phyloP scores from a whole-genome alignment of 441 rosid species.

The Corymbia citriodora region DNA sequence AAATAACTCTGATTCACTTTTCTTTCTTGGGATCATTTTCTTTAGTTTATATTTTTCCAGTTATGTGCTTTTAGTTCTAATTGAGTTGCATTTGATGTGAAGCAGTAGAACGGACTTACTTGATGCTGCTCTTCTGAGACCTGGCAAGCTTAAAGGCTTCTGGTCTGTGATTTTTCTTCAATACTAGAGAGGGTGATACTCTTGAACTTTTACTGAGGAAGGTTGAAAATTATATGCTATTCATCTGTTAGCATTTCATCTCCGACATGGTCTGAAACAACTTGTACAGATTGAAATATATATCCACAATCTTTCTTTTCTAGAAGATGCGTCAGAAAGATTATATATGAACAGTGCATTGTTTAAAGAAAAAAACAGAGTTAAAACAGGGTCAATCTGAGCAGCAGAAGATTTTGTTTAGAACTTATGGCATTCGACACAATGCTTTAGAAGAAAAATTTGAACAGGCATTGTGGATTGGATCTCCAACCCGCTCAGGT shows the following conservation, averaged over 20 bases:
- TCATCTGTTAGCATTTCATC: not conserved
- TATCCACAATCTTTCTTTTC: not conserved
- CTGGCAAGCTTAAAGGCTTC: slow-evolving; percentile 72
- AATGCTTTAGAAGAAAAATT: not conserved
- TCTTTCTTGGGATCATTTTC: not conserved
- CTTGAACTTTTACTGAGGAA: slow-evolving; percentile 78
- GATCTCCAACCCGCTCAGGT: not conserved
- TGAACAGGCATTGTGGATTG: not conserved
- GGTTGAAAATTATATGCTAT: slow-evolving; percentile 34
- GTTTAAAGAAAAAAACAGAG: not conserved
- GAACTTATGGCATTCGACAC: not conserved
- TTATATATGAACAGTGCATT: not conserved
- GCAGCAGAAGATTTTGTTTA: not conserved
- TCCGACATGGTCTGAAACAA: not conserved
- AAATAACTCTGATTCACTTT: not conserved
- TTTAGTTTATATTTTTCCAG: not conserved
- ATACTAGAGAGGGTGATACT: slow-evolving; percentile 65
- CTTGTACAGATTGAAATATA: not conserved
- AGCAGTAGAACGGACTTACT: slow-evolving; percentile 95
- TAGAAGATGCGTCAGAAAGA: not conserved
- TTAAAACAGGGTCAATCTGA: not conserved
- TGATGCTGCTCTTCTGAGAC: slow-evolving; percentile 93
- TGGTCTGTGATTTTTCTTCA: slow-evolving; percentile 89
- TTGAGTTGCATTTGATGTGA: not conserved
- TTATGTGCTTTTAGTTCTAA: not conserved